A percentile compares a stretch with the other conserved stretches of the same genome.
Conservation (phyloP, 1,284 basidiomycete species). For the Ustilago vetiveriae region DNA sequence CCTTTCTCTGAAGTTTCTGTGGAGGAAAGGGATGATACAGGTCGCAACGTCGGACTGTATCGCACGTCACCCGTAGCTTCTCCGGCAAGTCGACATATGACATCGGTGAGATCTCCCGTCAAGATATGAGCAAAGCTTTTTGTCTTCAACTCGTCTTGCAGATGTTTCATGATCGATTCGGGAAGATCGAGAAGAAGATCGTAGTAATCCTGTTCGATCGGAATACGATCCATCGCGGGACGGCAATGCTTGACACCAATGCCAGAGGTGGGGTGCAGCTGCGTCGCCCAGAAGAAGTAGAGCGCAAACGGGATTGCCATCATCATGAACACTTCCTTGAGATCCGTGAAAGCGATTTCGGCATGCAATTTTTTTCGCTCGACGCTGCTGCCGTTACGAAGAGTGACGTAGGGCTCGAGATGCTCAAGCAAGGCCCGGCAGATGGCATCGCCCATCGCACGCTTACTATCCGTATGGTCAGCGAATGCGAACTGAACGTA, state of each 20-base stretch:
- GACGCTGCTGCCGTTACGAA: background rate
- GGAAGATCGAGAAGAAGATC: conserved; percentile 31
- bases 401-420: conserved; percentile 5
- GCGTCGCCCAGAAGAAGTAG: conserved; percentile 38
- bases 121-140: conserved; percentile 1
- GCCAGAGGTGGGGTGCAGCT: conserved; percentile 29
- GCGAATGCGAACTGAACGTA: conserved; percentile 37
- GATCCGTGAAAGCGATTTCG: conserved; percentile 8
- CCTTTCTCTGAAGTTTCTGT: background rate
- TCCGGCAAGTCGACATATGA: conserved; percentile 24
- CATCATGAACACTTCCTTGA: conserved; percentile 18
- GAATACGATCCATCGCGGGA: conserved; percentile 29
- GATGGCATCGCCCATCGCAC: conserved; percentile 17
- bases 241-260: conserved; percentile 39
- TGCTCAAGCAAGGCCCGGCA: conserved; percentile 34
- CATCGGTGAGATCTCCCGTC: conserved; percentile 25
- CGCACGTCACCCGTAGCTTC: background rate
- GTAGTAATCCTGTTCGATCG: conserved; percentile 38
- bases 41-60: background rate
- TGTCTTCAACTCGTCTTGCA: conserved; percentile 17
- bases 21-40: background rate
- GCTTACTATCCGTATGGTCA: conserved; percentile 40
- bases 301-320: conserved; percentile 29
- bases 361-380: background rate
- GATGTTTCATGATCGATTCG: conserved; percentile 9